These are phyloP conservation scores for Bryopsis sp. DNA, from an alignment of 139 green algal genomes.

Conservation along the genomic window DNA sequence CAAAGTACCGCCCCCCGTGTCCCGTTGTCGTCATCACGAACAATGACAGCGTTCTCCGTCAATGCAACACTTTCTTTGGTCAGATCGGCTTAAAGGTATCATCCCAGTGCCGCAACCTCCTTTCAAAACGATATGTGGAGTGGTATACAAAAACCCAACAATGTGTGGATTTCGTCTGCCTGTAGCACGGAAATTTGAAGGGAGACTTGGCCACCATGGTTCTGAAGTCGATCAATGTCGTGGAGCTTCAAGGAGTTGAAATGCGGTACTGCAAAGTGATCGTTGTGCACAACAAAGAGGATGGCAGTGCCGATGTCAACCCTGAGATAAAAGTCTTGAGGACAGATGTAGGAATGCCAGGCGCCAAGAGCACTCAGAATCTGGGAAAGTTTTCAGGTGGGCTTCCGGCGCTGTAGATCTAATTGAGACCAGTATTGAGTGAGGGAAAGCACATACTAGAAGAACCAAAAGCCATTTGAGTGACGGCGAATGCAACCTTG, in stretches of 20 bases:
- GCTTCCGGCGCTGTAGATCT: background rate
- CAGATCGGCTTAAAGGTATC: too few relatives aligned
- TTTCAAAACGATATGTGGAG: background rate
- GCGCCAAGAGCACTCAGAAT: background rate
- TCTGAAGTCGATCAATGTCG: background rate
- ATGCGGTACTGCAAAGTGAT: conserved; percentile 13
- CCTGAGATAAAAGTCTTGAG: background rate
- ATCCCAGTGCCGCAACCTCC: too few relatives aligned
- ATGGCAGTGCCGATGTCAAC: background rate
- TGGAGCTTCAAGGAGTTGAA: background rate
- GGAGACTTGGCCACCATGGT: too few relatives aligned
- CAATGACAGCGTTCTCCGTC: conserved; percentile 25
- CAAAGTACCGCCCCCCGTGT: conserved; percentile 56
- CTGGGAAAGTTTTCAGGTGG: background rate
- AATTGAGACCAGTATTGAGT: background rate
- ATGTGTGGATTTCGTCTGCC: conserved; percentile 25
- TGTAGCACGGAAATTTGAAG: too few relatives aligned
- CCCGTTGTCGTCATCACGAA: conserved; percentile 50
- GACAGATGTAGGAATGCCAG: background rate
- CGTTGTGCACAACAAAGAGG: background rate
- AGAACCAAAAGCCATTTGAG: background rate
- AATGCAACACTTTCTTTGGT: conserved; percentile 35
- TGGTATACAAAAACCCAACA: conserved; percentile 31
- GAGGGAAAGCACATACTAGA: too few relatives aligned
- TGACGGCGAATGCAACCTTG: background rate